These are phyloP conservation scores for Dactylella cylindrospora DNA, from an alignment of 2,329 filamentous ascomycete species.

Conservation along the genomic window DNA sequence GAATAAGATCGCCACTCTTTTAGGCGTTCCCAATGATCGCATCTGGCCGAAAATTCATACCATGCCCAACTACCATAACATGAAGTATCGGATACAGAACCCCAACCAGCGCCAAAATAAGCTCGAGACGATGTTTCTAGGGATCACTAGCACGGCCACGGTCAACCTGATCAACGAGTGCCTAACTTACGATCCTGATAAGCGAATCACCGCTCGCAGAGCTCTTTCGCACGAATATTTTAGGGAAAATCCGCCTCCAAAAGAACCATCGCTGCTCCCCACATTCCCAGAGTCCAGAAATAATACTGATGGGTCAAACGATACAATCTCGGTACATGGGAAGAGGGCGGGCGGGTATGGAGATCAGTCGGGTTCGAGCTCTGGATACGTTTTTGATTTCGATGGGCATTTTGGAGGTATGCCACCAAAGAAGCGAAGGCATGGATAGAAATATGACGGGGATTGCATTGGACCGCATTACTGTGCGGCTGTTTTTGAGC, in stretches of 20 bases:
- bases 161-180: constrained; percentile 73
- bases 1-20: constrained; percentile 50
- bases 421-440: constrained; percentile 39
- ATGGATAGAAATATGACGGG: too few relatives aligned
- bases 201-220: constrained; percentile 79
- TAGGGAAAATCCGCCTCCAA: constrained; percentile 58
- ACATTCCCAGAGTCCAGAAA: constrained; percentile 51
- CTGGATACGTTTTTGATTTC: constrained; percentile 41
- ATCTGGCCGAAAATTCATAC: constrained; percentile 50
- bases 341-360: constrained; percentile 28
- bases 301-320: constrained; percentile 20
- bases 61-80: constrained; percentile 44
- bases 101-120: constrained; percentile 48
- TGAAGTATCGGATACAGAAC: constrained; percentile 45
- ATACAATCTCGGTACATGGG: constrained; percentile 36
- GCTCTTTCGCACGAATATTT: constrained; percentile 91
- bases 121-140: constrained; percentile 49
- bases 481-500: too few relatives aligned
- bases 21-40: constrained; percentile 50
- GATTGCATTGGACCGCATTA: too few relatives aligned
- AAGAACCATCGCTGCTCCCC: constrained; percentile 50
- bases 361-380: constrained; percentile 12
- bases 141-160: constrained; percentile 49
- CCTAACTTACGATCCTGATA: constrained; percentile 88
- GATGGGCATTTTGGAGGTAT: constrained; percentile 40